These are phyloP conservation scores for Acacia acuminata DNA, from an alignment of 306 rosid genomes.

Conservation along the genomic window DNA sequence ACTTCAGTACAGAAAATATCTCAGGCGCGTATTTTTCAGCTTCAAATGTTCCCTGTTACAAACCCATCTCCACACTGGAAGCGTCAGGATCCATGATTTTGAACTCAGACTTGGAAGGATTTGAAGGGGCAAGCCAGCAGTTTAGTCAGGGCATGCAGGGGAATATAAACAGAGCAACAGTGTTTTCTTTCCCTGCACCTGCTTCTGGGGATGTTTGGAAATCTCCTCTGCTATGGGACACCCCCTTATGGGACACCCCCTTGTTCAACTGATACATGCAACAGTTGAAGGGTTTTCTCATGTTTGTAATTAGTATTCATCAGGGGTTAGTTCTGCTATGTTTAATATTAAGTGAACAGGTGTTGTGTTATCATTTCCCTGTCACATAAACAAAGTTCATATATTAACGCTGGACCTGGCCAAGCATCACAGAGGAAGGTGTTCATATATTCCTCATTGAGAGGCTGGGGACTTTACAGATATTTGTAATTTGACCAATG, in stretches of 20 bases:
- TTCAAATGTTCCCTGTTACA: constrained; percentile 38
- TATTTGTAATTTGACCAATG: not conserved
- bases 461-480: not conserved
- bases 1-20: constrained; percentile 40
- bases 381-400: not conserved
- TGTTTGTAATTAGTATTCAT: constrained; percentile 32
- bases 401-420: not conserved
- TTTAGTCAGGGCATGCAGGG: constrained; percentile 44
- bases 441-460: not conserved
- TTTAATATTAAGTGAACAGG: constrained; percentile 43
- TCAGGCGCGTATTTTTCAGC: constrained; percentile 39
- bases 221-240: constrained; percentile 51
- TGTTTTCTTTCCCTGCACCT: constrained; percentile 62
- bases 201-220: constrained; percentile 56
- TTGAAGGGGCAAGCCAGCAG: constrained; percentile 52
- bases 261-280: constrained; percentile 54
- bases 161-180: constrained; percentile 33
- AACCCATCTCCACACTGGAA: constrained; percentile 45
- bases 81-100: constrained; percentile 44
- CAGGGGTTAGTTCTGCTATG: constrained; percentile 32
- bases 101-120: constrained; percentile 40
- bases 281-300: constrained; percentile 29
- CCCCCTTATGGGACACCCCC: constrained; percentile 56
- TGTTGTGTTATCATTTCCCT: not conserved
- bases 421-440: not conserved